These are phyloP conservation scores for Microcyclospora pomicola DNA, from an alignment of 2,329 filamentous ascomycete genomes.

Conservation along the genomic window DNA sequence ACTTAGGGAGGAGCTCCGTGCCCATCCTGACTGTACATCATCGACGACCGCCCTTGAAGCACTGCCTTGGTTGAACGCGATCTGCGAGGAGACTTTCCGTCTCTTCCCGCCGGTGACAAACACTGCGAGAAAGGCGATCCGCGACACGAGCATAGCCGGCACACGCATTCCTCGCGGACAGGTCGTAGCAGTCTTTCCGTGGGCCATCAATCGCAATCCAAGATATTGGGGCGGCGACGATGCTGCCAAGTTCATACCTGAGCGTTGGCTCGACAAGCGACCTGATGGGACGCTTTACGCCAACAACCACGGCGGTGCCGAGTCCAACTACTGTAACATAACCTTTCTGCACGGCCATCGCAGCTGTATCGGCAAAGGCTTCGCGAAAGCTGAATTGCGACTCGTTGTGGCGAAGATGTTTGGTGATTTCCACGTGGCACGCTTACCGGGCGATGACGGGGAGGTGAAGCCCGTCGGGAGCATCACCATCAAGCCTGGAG, in stretches of 20 bases:
- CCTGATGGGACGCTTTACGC: not conserved
- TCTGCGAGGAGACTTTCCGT: too few species aligned
- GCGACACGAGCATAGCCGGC: conserved; percentile 5
- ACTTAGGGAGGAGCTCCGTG: too few species aligned
- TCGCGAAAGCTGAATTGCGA: conserved; percentile 4
- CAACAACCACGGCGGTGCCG: conserved; percentile 1
- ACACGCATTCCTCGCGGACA: conserved; percentile 24
- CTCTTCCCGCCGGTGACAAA: conserved; percentile 3
- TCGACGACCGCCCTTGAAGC: too few species aligned
- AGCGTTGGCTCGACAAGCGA: conserved; percentile 9
- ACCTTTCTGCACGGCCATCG: conserved; percentile 24
- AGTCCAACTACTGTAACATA: conserved; percentile 21
- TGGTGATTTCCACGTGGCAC: not conserved
- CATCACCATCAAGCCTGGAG: conserved; percentile 12
- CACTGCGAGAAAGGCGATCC: conserved; percentile 2
- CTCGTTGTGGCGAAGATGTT: conserved; percentile 1
- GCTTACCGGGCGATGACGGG: conserved; percentile 9
- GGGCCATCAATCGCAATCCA: conserved; percentile 27
- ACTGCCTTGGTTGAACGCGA: too few species aligned
- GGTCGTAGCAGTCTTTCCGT: conserved; percentile 21
- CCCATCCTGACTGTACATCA: too few species aligned
- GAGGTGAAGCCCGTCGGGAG: conserved; percentile 7
- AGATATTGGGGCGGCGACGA: conserved; percentile 26
- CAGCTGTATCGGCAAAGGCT: conserved; percentile 5
- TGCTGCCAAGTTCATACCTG: conserved; percentile 14